These are phyloP conservation scores for Quercus robur DNA, from an alignment of 306 rosid species.

Conservation along the genomic window DNA sequence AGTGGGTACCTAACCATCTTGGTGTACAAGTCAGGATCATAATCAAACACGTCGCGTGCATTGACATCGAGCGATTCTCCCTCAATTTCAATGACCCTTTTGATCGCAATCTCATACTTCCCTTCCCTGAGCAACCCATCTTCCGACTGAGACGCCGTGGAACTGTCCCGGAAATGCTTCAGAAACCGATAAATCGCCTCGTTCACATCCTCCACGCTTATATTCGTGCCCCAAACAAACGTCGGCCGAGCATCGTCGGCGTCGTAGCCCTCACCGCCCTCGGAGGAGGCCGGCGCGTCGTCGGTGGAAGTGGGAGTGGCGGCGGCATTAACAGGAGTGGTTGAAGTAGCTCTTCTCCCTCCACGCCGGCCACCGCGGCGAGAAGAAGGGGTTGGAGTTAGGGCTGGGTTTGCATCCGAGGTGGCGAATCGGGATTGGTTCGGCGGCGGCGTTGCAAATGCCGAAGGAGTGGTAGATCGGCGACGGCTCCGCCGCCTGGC, in stretches of 20 bases:
- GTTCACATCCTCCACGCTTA: constrained; percentile 92
- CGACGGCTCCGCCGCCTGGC: constrained; percentile 41
- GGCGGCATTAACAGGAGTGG: constrained; percentile 32
- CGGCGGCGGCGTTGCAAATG: constrained; percentile 52
- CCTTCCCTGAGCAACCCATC: constrained; percentile 65
- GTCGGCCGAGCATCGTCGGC: constrained; percentile 82
- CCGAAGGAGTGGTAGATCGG: constrained; percentile 61
- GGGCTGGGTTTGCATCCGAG: constrained; percentile 63
- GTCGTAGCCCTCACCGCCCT: constrained; percentile 76
- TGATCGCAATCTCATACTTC: constrained; percentile 70
- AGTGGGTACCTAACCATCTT: constrained; percentile 95
- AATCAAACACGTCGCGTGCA: constrained; percentile 79
- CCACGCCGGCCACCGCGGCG: constrained; percentile 29
- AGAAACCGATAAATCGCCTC: constrained; percentile 74
- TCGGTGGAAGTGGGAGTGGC: constrained; percentile 76
- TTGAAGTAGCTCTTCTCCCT: constrained; percentile 26
- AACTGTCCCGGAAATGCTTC: constrained; percentile 60
- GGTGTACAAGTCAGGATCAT: constrained; percentile 82
- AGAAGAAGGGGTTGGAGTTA: constrained; percentile 12
- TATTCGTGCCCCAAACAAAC: constrained; percentile 89
- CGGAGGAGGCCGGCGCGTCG: constrained; percentile 63
- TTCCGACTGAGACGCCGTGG: constrained; percentile 39
- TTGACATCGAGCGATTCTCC: constrained; percentile 79
- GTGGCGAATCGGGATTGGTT: constrained; percentile 62
- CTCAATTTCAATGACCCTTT: constrained; percentile 63